Conservation (phyloP, 2,329 filamentous ascomycete species). For the Clarireedia monteithiana region DNA sequence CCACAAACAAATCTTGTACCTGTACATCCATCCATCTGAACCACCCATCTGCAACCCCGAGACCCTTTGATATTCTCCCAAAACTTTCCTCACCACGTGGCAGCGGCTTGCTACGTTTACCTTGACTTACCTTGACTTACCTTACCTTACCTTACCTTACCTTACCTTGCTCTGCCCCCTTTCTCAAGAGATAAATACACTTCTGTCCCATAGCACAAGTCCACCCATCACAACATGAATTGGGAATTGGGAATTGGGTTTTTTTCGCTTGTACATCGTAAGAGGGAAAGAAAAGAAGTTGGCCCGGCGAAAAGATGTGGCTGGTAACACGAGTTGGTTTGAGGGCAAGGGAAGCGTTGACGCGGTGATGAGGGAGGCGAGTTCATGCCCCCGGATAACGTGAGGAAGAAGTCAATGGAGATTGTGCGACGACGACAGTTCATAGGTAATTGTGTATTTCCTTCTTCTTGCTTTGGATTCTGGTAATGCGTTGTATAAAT, state of each 20-base stretch:
- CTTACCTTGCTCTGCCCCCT: not conserved
- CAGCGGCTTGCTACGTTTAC: not conserved
- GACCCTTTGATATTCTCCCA: too few species aligned
- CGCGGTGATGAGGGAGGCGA: not conserved
- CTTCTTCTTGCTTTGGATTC: too few species aligned
- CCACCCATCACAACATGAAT: not conserved
- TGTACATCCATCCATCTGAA: not conserved
- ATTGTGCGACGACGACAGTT: not conserved
- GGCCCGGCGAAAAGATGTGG: not conserved
- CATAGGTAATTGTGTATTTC: too few species aligned
- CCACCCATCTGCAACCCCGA: not conserved
- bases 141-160: not conserved
- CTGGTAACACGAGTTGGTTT: not conserved
- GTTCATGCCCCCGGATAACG: too few species aligned
- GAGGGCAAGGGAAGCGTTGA: not conserved
- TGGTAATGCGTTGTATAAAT: too few species aligned
- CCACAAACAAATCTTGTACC: not conserved
- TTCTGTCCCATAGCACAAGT: not conserved
- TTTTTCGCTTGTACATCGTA: too few species aligned
- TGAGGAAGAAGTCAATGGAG: not conserved
- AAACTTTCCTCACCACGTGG: slow-evolving; percentile 1
- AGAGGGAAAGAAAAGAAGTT: not conserved
- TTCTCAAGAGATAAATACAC: not conserved
- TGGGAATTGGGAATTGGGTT: not conserved
- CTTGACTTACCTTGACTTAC: not conserved